phyloP scores from a whole-genome alignment of 192 early-diverging fungal genomes.

The Backusella morwellensis region DNA sequence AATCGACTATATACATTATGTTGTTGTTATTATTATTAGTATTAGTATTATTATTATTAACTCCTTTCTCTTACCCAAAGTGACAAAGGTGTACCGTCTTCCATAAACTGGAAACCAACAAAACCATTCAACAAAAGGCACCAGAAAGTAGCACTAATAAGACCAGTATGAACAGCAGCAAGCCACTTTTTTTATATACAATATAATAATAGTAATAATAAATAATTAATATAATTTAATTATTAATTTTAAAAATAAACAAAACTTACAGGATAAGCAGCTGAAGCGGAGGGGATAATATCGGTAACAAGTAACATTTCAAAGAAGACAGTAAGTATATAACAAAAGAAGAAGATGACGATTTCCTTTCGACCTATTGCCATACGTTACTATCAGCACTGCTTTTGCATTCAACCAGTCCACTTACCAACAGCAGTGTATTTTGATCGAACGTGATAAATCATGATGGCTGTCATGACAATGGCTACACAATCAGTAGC shows the following conservation, averaged over 20 bases:
- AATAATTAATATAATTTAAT: neutral
- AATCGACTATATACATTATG: constrained; percentile 56
- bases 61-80: constrained; percentile 68
- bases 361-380: constrained; percentile 81
- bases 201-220: neutral
- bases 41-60: neutral
- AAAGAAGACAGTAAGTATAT: constrained; percentile 68
- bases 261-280: constrained; percentile 59
- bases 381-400: constrained; percentile 16
- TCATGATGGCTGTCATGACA: constrained; percentile 97
- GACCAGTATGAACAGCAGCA: constrained; percentile 64
- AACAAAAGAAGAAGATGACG: constrained; percentile 88
- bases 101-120: constrained; percentile 87
- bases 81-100: constrained; percentile 83
- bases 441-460: constrained; percentile 95
- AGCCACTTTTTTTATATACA: constrained; percentile 56
- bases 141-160: constrained; percentile 80
- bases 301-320: constrained; percentile 77
- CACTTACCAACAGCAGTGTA: constrained; percentile 91
- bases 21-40: neutral
- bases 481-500: constrained; percentile 92
- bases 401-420: neutral
- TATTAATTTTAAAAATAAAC: neutral
- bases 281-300: constrained; percentile 68
- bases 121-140: constrained; percentile 83